A percentile compares a stretch with the other conserved stretches of the same genome.
Conservation (phyloP, 2,329 filamentous ascomycete species). For the Aspergillus fijiensis region DNA sequence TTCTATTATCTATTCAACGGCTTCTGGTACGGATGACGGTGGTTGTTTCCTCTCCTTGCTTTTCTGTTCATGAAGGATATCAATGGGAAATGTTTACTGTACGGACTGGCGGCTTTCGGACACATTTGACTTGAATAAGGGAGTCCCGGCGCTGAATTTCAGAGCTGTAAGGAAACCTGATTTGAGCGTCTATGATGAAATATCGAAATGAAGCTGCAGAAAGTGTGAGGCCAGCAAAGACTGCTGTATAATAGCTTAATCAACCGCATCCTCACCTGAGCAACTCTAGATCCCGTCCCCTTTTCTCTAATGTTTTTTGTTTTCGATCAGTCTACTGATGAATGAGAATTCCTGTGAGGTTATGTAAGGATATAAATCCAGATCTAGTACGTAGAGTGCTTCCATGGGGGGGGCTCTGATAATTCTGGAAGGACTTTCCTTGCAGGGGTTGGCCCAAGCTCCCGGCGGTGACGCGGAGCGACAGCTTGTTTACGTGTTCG, state of each 20-base stretch:
- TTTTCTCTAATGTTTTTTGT: neutral
- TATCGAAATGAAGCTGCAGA: conserved; percentile 23
- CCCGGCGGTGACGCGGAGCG: conserved; percentile 18
- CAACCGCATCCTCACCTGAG: conserved; percentile 18
- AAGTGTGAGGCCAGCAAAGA: conserved; percentile 20
- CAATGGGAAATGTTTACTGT: conserved; percentile 33
- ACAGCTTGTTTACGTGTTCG: conserved; percentile 24
- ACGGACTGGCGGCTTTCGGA: conserved; percentile 25
- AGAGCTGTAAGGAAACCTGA: conserved; percentile 19
- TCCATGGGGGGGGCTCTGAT: neutral
- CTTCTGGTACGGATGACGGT: conserved; percentile 33
- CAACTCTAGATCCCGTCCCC: neutral
- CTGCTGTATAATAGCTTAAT: conserved; percentile 32
- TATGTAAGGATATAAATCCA: neutral
- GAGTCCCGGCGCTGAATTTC: conserved; percentile 23
- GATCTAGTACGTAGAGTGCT: neutral
- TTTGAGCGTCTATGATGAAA: conserved; percentile 20
- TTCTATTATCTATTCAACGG: conserved; percentile 34
- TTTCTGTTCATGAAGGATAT: conserved; percentile 33
- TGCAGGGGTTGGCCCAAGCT: conserved; percentile 23
- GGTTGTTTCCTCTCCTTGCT: conserved; percentile 32
- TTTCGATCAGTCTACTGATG: neutral
- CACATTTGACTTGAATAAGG: conserved; percentile 32
- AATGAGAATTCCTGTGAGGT: neutral
- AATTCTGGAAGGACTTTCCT: neutral